Evolutionary conservation across 169 alveolate species (phyloP), one percentile per base, ranked within the genome.

Genomic region (Plasmodium fragile): DNA sequence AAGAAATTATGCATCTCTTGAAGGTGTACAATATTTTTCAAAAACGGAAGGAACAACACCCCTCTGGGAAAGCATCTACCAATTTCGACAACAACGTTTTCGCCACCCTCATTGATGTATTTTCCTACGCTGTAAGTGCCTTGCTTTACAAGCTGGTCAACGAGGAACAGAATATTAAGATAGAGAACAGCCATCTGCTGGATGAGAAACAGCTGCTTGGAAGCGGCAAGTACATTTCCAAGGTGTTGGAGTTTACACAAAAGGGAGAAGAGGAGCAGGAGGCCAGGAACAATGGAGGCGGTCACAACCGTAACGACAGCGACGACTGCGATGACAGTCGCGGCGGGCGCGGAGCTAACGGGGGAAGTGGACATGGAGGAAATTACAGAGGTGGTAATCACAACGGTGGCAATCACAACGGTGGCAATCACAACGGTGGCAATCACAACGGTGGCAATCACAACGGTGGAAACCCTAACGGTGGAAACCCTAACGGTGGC

Each of bases 71-170:
- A 52, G 69, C 22, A 18, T 6, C 36, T 10, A 28, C 34, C 59
- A 69, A 45, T 28, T 13, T 2, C 22, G 65, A 91, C 10, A 65
- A 69, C 53, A 18, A 65, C 39, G 83, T 81, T 22, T 91, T 91
- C 39, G 34, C 78, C 6, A 39, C 53, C 10, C 84, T 91, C 30
- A 81, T 81, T 32, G 92, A 69, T 32, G 82, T 55, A n/a, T 91
- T 91, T 32, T 70, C 94, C 4, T 70, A 81, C 55, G 92, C 94
- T 4, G 34, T 91, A 7, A 91, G 94, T 81, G 52, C 92, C 7
- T 34, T 91, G 8, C 34, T 91, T 5, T 81, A 69, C 73, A 91
- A 91, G 53, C 34, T 91, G 30, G 84, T 81, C 22, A 91, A 91
- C 39, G 94, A 91, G 52, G 85, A 89, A 34, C 92, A 91, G 10